Evolutionary conservation across 306 rosid species (phyloP).

Genomic region (Medicago arabica): DNA sequence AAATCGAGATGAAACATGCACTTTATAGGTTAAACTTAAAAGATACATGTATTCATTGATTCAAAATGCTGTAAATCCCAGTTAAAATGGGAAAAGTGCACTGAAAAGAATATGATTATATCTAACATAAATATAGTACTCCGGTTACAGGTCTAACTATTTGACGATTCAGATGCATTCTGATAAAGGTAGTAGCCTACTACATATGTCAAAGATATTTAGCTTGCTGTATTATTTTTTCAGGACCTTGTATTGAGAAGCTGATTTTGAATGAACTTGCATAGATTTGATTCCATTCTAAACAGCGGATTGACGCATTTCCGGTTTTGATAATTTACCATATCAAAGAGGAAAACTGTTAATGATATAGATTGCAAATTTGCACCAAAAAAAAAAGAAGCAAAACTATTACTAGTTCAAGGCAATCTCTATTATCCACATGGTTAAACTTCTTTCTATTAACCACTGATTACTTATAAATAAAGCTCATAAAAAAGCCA

Average conservation of each 20-base stretch:
- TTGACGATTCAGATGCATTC: neutral
- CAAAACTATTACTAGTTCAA: neutral
- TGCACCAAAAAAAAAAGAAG: too few relatives aligned
- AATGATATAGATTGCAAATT: too few relatives aligned
- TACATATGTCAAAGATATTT: neutral
- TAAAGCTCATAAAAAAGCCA: too few relatives aligned
- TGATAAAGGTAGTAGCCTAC: neutral
- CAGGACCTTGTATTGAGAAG: too few relatives aligned
- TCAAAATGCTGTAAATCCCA: constrained; percentile 43
- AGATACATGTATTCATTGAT: constrained; percentile 20
- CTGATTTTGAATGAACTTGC: too few relatives aligned
- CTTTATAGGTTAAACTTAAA: neutral
- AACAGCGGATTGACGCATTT: neutral
- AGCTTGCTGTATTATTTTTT: neutral
- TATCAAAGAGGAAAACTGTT: too few relatives aligned
- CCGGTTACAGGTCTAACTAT: constrained; percentile 21
- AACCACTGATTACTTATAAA: too few relatives aligned
- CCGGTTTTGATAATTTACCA: neutral
- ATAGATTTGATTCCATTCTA: too few relatives aligned
- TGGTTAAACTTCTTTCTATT: too few relatives aligned
- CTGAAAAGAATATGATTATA: constrained; percentile 24
- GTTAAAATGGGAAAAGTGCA: constrained; percentile 28
- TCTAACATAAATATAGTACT: constrained; percentile 13
- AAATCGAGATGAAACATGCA: constrained; percentile 22
- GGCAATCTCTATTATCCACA: neutral